Evolutionary conservation across 2,329 filamentous ascomycete species (phyloP).

Genomic region (Botrytis aclada): DNA sequence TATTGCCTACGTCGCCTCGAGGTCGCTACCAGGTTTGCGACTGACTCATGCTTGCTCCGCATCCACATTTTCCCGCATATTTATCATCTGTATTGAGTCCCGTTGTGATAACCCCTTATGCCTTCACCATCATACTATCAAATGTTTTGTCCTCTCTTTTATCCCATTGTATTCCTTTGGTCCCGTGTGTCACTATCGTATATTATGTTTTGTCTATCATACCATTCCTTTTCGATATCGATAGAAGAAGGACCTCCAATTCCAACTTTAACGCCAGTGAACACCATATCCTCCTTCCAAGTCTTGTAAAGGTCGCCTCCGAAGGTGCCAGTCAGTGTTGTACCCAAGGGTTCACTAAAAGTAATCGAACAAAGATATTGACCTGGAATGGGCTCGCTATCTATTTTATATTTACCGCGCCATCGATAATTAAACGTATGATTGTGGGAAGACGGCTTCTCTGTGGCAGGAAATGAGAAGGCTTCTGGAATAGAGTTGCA

Average conservation of each 20-base stretch:
- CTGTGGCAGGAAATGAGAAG: background rate
- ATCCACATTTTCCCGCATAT: fast-evolving
- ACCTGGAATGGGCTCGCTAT: background rate
- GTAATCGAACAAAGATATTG: background rate
- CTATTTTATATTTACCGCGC: background rate
- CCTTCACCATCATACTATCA: background rate
- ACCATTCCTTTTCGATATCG: background rate
- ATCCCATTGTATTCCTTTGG: background rate
- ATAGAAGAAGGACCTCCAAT: background rate
- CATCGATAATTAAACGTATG: background rate
- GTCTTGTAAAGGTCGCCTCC: background rate
- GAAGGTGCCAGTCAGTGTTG: background rate
- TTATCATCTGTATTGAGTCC: background rate
- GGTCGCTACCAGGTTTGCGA: no score
- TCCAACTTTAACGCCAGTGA: background rate
- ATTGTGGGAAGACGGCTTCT: background rate
- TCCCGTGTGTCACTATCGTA: background rate
- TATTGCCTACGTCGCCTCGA: background rate
- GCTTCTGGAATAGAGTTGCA: background rate
- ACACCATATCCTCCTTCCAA: background rate
- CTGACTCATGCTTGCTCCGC: background rate
- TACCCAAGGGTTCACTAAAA: background rate
- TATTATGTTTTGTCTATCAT: background rate
- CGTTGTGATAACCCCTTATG: background rate
- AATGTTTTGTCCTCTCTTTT: background rate